Evolutionary conservation across 192 early-diverging fungal genomes (phyloP).

Genomic region (Mycoemilia scoparia): DNA sequence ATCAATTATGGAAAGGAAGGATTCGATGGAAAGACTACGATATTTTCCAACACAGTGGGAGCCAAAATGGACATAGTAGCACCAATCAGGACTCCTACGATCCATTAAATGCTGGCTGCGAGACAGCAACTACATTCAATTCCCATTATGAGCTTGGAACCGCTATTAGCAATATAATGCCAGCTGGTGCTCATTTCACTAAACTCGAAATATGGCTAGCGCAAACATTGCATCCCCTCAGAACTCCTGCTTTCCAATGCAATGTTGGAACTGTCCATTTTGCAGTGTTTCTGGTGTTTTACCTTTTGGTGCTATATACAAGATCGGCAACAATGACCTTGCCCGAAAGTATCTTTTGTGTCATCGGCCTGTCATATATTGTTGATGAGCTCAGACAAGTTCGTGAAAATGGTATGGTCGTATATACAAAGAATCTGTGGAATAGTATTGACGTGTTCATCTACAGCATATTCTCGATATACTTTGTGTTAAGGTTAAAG

Average conservation of each 20-base stretch:
- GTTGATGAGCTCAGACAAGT: slow-evolving; percentile 20
- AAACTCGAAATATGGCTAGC: slow-evolving; percentile 9
- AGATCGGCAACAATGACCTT: slow-evolving; percentile 5
- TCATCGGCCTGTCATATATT: slow-evolving; percentile 14
- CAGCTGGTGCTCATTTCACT: not conserved
- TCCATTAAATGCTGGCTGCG: not conserved
- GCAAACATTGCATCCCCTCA: slow-evolving; percentile 6
- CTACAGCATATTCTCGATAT: slow-evolving; percentile 11
- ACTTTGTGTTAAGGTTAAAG: slow-evolving; percentile 11
- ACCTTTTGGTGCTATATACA: slow-evolving; percentile 15
- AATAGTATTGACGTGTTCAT: slow-evolving; percentile 15
- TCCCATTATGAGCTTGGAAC: not conserved
- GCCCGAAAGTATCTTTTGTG: slow-evolving; percentile 7
- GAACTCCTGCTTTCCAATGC: slow-evolving; percentile 17
- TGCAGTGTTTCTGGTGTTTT: too few relatives aligned
- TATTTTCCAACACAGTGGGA: slow-evolving; percentile 3
- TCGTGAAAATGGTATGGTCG: slow-evolving; percentile 10
- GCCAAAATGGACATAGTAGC: not conserved
- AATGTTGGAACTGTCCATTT: slow-evolving; percentile 14
- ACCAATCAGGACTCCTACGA: not conserved
- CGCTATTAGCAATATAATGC: not conserved
- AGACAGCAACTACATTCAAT: not conserved
- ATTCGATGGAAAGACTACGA: slow-evolving; percentile 21
- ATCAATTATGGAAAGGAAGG: slow-evolving; percentile 15
- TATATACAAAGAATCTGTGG: slow-evolving; percentile 21